A percentile compares a stretch with the other conserved stretches of the same genome.
Conservation (phyloP, 768 basidiomycete genomes). For the Pseudohyphozyma bogoriensis region DNA sequence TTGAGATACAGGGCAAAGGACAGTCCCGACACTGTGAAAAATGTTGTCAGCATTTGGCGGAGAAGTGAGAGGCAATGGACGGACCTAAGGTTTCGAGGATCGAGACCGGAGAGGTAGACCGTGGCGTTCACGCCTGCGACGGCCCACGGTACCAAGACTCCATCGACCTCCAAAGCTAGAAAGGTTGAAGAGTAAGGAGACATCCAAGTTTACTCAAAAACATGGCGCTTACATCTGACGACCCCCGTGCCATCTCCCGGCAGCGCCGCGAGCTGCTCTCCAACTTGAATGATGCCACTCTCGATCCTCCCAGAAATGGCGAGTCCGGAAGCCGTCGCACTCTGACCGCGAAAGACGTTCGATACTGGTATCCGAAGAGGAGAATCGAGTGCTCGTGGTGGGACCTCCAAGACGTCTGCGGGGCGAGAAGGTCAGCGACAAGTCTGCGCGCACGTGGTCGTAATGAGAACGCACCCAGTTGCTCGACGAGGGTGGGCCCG, state of each 20-base stretch:
- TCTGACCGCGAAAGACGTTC: conserved; percentile 87
- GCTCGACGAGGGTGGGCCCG: conserved; percentile 72
- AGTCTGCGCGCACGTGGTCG: too few species aligned
- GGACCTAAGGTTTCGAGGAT: conserved; percentile 61
- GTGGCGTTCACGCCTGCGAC: conserved; percentile 84
- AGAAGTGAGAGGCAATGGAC: neutral
- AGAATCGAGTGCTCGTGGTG: conserved; percentile 44
- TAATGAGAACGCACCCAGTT: conserved; percentile 56
- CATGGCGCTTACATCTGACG: conserved; percentile 49
- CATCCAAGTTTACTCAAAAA: neutral
- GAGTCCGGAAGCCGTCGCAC: conserved; percentile 53
- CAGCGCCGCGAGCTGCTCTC: conserved; percentile 71
- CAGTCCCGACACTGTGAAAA: conserved; percentile 58
- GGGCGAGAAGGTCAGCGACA: neutral
- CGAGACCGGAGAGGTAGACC: conserved; percentile 68
- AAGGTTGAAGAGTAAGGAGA: conserved; percentile 36
- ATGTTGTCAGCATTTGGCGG: neutral
- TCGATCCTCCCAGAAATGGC: conserved; percentile 75
- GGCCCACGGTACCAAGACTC: conserved; percentile 68
- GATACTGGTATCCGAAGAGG: conserved; percentile 81
- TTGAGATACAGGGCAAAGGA: conserved; percentile 65
- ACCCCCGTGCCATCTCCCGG: conserved; percentile 85
- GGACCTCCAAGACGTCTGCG: conserved; percentile 23
- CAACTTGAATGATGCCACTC: conserved; percentile 81
- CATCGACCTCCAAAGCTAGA: conserved; percentile 80